phyloP scores from a whole-genome alignment of 768 basidiomycete species.

The Termitomyces sp. region DNA sequence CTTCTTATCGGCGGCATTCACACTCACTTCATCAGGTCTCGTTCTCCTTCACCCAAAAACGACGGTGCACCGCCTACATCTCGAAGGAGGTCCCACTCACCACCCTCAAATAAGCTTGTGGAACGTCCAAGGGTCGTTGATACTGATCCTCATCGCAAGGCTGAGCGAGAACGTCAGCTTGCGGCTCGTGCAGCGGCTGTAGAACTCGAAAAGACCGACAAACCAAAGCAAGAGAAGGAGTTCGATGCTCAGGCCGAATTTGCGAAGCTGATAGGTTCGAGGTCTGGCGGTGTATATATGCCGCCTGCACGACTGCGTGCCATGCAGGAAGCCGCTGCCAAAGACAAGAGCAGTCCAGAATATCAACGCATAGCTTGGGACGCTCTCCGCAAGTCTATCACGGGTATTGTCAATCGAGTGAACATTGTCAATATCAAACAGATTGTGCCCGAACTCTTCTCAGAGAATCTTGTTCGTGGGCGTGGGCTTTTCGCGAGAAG shows the following conservation, averaged over 20 bases:
- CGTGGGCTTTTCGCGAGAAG: conserved; percentile 90
- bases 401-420: conserved; percentile 99
- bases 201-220: conserved; percentile 57
- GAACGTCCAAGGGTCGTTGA: conserved; percentile 46
- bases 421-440: conserved; percentile 95
- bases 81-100: conserved; percentile 41
- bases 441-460: conserved; percentile 84
- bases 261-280: conserved; percentile 73
- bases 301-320: conserved; percentile 92
- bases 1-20: background rate
- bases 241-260: conserved; percentile 84
- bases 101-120: conserved; percentile 21
- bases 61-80: conserved; percentile 36
- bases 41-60: conserved; percentile 36
- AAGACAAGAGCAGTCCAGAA: conserved; percentile 80
- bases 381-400: conserved; percentile 93
- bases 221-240: conserved; percentile 42
- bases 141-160: conserved; percentile 69
- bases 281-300: conserved; percentile 93
- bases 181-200: conserved; percentile 64
- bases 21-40: conserved; percentile 32
- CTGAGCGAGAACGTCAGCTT: conserved; percentile 75
- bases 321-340: conserved; percentile 75
- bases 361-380: conserved; percentile 98
- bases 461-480: conserved; percentile 91